A percentile compares a stretch with the other conserved stretches of the same genome.
These are phyloP conservation scores for Acanthamoeba triangularis DNA, from an alignment of 208 protist genomes.

Conservation along the genomic window DNA sequence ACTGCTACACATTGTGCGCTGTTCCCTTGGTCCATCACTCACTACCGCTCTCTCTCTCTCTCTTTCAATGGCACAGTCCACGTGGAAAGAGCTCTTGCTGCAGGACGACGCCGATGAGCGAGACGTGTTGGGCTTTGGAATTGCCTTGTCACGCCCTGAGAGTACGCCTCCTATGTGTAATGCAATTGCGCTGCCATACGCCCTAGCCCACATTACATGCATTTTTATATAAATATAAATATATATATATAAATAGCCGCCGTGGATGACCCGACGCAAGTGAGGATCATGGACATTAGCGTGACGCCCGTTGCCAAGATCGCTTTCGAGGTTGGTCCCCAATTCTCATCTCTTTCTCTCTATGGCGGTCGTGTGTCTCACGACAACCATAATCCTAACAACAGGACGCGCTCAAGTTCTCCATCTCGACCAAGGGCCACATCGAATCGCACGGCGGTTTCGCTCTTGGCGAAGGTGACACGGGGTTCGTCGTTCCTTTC, in stretches of 20 bases:
- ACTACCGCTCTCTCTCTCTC: background rate
- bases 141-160: constrained; percentile 79
- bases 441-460: constrained; percentile 82
- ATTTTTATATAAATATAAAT: no score
- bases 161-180: no score
- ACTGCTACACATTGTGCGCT: background rate
- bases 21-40: no score
- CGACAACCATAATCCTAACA: no score
- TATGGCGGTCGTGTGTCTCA: no score
- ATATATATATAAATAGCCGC: constrained; percentile 21
- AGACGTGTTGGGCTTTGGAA: constrained; percentile 79
- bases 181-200: no score
- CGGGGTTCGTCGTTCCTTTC: background rate
- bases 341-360: background rate
- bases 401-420: constrained; percentile 75
- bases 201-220: no score
- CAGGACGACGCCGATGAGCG: constrained; percentile 4
- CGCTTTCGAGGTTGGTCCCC: constrained; percentile 72
- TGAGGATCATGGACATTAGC: constrained; percentile 79
- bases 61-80: constrained; percentile 51
- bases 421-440: constrained; percentile 71
- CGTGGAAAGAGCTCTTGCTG: constrained; percentile 77
- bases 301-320: constrained; percentile 76
- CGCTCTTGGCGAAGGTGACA: constrained; percentile 22
- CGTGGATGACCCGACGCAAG: constrained; percentile 83